Base-by-base conservation (phyloP, 176 grass and related monocot species). In the Avena atlantica region DNA sequence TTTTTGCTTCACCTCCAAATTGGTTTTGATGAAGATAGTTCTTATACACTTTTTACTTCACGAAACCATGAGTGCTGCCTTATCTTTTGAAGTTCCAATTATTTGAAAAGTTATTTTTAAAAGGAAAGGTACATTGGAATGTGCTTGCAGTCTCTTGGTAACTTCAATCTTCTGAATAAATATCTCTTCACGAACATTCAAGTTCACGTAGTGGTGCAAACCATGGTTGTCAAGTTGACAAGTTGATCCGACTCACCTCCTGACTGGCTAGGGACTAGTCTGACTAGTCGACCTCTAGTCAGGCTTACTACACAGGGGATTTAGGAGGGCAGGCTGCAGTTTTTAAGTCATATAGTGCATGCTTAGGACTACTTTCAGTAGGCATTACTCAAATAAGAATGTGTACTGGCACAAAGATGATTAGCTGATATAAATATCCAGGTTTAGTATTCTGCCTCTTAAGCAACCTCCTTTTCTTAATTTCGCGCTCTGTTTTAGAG, bases 361-460 rank as follows among this genome's bases (percentile, higher is more conserved):
- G 36, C 19, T 11, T 71, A 72, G 37, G 40, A 23, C 70, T 47
- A 47, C 69, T 71, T 45, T n/a, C 44, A 71, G 36, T 70, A 34
- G 66, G 36, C 17, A 71, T 71, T 71, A n/a, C 40, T 21, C 20
- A n/a, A 36, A 36, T 47, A 71, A 45, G 17, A 17, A 47, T 5
- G 37, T 47, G 20, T 70, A 23, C 9, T 72, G 70, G 4, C 40
- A 47, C 70, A 47, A 21, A 45, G 40, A 47, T 70, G 34, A 69
- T 42, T 72, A n/a, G 10, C 40, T n/a, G 19, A 23, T 47, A 72
- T 47, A 47, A 47, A 72, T 47, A 10, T 72, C 19, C 9, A 5
- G 70, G 40, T 21, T 72, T 8, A 20, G 70, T 72, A 47, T 72
- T 12, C 17, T 71, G 34, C 69, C 69, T 45, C 69, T 70, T 70